A percentile compares a stretch with the other conserved stretches of the same genome.
Conservation (phyloP, 257 asterid genomes). For the Salvia miltiorrhiza region DNA sequence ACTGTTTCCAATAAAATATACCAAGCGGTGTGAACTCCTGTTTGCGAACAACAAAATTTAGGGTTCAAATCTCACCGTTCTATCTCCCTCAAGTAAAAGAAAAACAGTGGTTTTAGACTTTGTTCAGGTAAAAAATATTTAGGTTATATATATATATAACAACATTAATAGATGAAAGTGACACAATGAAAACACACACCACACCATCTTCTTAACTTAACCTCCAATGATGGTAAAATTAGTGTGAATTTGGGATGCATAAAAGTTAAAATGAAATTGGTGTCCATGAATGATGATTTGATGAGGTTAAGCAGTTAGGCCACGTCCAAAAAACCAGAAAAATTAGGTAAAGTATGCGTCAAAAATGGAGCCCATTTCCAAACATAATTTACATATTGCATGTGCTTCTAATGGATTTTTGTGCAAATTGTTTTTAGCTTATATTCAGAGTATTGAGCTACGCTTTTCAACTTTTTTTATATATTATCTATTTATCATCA, state of each 20-base stretch:
- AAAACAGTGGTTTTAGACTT: too few relatives aligned
- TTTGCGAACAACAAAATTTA: too few relatives aligned
- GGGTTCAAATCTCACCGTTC: too few relatives aligned
- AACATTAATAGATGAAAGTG: too few relatives aligned
- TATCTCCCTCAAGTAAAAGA: too few relatives aligned
- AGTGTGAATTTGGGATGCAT: not conserved
- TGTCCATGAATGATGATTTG: not conserved
- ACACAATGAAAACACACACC: too few relatives aligned
- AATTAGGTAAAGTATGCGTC: constrained; percentile 13
- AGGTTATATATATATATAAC: too few relatives aligned
- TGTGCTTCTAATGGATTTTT: constrained; percentile 12
- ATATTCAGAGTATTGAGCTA: constrained; percentile 18
- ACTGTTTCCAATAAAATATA: too few relatives aligned
- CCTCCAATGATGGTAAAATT: not conserved
- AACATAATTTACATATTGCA: not conserved
- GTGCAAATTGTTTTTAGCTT: constrained; percentile 21
- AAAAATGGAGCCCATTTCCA: constrained; percentile 22
- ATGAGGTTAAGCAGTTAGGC: constrained; percentile 24
- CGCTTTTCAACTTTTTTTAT: not conserved
- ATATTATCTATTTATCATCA: not conserved
- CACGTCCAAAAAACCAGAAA: not conserved
- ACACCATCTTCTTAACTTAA: too few relatives aligned
- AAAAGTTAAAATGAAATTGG: not conserved
- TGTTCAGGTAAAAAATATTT: too few relatives aligned
- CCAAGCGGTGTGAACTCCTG: too few relatives aligned